Conservation (phyloP, 2,329 filamentous ascomycete genomes). For the Epichloe sibirici region DNA sequence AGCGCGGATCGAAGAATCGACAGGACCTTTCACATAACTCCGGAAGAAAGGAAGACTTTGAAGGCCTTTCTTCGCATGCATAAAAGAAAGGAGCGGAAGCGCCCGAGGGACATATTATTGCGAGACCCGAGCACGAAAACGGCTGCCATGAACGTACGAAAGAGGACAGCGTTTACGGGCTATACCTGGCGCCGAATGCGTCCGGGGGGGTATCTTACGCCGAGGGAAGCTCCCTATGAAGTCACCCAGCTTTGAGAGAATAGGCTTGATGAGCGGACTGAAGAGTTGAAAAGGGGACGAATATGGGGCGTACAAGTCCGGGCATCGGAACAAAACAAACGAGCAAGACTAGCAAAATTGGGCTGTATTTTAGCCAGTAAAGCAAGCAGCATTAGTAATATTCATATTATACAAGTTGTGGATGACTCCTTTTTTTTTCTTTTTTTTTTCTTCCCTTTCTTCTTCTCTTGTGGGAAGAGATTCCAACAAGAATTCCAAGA, state of each 20-base stretch:
- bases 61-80: slow-evolving; percentile 39
- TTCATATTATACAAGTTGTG: neutral
- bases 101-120: slow-evolving; percentile 74
- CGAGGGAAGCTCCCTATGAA: neutral
- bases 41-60: slow-evolving; percentile 28
- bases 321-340: neutral
- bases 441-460: neutral
- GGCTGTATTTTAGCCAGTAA: no score
- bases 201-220: slow-evolving; percentile 19
- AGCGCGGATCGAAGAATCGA: slow-evolving; percentile 38
- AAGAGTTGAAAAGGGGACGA: neutral
- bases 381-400: neutral
- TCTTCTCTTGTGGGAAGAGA: neutral
- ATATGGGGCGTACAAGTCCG: neutral
- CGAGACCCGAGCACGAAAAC: slow-evolving; percentile 56
- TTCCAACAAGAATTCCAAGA: neutral
- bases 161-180: slow-evolving; percentile 72
- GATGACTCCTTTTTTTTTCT: neutral
- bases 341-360: no score
- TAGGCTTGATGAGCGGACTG: neutral
- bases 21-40: slow-evolving; percentile 19
- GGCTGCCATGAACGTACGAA: slow-evolving; percentile 66
- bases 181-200: slow-evolving; percentile 64
- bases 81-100: slow-evolving; percentile 57
- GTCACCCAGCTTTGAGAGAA: neutral